These are phyloP conservation scores for Nosema granulosis DNA, from an alignment of 371 early-diverging fungal genomes.

Conservation along the genomic window DNA sequence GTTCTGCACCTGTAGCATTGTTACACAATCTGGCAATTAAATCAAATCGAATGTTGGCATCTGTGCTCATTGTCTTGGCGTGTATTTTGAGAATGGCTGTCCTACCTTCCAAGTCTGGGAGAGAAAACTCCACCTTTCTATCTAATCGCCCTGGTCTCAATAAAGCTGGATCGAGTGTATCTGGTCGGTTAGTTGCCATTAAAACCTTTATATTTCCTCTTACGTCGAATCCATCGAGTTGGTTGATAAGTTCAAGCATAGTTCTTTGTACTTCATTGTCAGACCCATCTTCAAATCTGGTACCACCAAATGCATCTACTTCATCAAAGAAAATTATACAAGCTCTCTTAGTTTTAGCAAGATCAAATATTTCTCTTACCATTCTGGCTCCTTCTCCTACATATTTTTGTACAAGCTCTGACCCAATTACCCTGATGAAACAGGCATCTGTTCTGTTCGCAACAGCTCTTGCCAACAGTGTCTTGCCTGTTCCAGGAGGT, in stretches of 20 bases:
- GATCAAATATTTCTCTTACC: conserved; percentile 97
- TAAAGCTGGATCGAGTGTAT: conserved; percentile 96
- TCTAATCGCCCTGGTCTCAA: conserved; percentile 97
- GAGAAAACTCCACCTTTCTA: conserved; percentile 94
- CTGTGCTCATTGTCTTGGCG: conserved; percentile 91
- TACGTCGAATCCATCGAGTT: conserved; percentile 98
- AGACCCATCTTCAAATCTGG: conserved; percentile 90
- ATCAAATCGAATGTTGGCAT: conserved; percentile 89
- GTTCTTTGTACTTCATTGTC: conserved; percentile 99
- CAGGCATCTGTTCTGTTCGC: conserved; percentile 98
- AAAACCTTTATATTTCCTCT: conserved; percentile 98
- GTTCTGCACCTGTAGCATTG: conserved; percentile 90
- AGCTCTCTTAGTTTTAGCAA: conserved; percentile 95
- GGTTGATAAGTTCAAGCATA: conserved; percentile 98
- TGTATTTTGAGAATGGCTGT: conserved; percentile 97
- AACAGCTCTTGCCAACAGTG: conserved; percentile 96
- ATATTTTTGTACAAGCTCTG: conserved; percentile 96
- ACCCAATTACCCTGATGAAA: conserved; percentile 98
- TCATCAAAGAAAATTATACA: conserved; percentile 99
- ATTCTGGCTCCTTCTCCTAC: conserved; percentile 99
- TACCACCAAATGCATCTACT: conserved; percentile 97
- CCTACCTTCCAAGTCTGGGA: conserved; percentile 80
- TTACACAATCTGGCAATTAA: conserved; percentile 95
- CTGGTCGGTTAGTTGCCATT: conserved; percentile 96
- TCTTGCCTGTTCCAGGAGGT: conserved; percentile 99